phyloP scores from a whole-genome alignment of 2,329 filamentous ascomycete genomes.

The Cladosporium phlei region DNA sequence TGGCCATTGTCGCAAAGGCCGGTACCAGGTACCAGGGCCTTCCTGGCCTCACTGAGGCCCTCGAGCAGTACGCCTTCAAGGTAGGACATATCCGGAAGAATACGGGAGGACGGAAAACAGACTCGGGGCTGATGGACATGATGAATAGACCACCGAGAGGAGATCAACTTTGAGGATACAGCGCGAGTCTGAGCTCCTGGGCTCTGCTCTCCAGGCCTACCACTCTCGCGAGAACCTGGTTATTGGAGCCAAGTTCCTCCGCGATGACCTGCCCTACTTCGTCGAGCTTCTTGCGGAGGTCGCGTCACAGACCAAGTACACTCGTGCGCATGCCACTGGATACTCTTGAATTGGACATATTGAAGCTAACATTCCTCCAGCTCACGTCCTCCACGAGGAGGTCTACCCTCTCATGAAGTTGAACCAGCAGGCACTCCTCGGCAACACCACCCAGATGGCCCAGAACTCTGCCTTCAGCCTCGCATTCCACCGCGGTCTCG shows the following conservation, averaged over 20 bases:
- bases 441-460: slow-evolving; percentile 63
- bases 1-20: slow-evolving; percentile 88
- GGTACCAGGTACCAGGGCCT: slow-evolving; percentile 88
- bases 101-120: background rate
- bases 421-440: slow-evolving; percentile 68
- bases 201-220: slow-evolving; percentile 79
- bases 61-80: slow-evolving; percentile 98
- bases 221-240: slow-evolving; percentile 93
- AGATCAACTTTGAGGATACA: slow-evolving; percentile 88
- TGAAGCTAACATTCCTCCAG: slow-evolving; percentile 45
- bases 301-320: slow-evolving; percentile 80
- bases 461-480: slow-evolving; percentile 79
- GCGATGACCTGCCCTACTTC: slow-evolving; percentile 95
- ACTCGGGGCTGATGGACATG: slow-evolving; percentile 8
- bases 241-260: slow-evolving; percentile 89
- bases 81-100: slow-evolving; percentile 43
- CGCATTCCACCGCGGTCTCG: slow-evolving; percentile 91
- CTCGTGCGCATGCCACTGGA: slow-evolving; percentile 44
- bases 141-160: slow-evolving; percentile 69
- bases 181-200: slow-evolving; percentile 91
- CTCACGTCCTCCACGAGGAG: slow-evolving; percentile 86
- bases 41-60: slow-evolving; percentile 81
- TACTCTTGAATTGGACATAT: background rate
- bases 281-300: slow-evolving; percentile 92
- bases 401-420: slow-evolving; percentile 70